These are phyloP conservation scores for Quercus robur DNA, from an alignment of 306 rosid genomes.

Conservation along the genomic window DNA sequence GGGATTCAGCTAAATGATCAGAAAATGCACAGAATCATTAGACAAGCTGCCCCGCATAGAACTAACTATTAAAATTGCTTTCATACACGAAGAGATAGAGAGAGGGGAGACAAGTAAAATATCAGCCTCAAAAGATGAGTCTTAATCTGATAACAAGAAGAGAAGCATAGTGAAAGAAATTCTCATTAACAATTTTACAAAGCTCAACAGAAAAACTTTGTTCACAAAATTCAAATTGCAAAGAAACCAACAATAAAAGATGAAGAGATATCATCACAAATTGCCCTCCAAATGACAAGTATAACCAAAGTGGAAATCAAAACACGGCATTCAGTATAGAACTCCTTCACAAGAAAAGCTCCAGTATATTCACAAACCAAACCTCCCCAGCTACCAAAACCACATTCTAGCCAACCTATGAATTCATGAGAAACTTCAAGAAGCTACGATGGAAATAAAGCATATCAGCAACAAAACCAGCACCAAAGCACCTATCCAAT, in stretches of 20 bases:
- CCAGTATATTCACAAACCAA: not conserved
- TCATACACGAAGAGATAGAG: not conserved
- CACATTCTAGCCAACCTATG: not conserved
- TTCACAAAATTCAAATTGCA: not conserved
- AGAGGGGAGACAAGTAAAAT: not conserved
- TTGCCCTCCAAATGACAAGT: not conserved
- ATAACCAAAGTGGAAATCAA: not conserved
- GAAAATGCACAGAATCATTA: too few species aligned
- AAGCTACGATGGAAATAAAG: constrained; percentile 50
- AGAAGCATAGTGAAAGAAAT: not conserved
- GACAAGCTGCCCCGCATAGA: too few species aligned
- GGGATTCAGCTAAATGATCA: too few species aligned
- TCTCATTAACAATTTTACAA: not conserved
- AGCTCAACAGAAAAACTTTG: not conserved
- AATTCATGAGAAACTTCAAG: constrained; percentile 27
- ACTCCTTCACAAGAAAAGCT: not conserved
- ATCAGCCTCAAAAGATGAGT: not conserved
- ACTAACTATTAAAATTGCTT: too few species aligned
- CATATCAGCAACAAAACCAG: constrained; percentile 62
- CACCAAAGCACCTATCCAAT: constrained; percentile 60
- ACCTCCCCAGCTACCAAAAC: not conserved
- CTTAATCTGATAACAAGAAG: not conserved
- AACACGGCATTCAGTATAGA: not conserved
- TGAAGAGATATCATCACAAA: not conserved
- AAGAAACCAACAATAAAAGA: not conserved